Evolutionary conservation across 2,329 filamentous ascomycete species (phyloP).

Genomic region (Chrysoporthe cubensis): DNA sequence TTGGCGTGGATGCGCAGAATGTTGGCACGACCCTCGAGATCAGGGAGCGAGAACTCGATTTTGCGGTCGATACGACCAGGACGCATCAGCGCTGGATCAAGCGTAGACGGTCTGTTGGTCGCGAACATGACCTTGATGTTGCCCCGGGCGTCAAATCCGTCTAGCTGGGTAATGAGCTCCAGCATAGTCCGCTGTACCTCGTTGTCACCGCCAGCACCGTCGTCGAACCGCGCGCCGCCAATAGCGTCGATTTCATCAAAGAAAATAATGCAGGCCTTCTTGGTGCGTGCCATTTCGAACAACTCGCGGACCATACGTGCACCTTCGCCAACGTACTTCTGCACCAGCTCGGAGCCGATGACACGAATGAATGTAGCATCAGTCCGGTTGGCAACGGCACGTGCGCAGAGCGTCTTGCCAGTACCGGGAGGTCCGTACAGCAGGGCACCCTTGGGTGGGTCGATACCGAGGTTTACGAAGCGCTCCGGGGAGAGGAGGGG

Average conservation of each 20-base stretch:
- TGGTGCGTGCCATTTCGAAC: constrained; percentile 98
- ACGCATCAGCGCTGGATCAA: constrained; percentile 96
- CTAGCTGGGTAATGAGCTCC: constrained; percentile 94
- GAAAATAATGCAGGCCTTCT: constrained; percentile 99
- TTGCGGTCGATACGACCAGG: constrained; percentile 97
- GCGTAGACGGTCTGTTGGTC: constrained; percentile 92
- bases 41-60: constrained; percentile 97
- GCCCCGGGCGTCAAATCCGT: constrained; percentile 93
- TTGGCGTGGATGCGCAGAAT: constrained; percentile 98
- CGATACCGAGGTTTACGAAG: constrained; percentile 98
- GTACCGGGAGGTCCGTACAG: constrained; percentile 97
- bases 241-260: constrained; percentile 98
- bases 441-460: constrained; percentile 95
- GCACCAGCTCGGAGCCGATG: constrained; percentile 95
- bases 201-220: constrained; percentile 95
- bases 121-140: constrained; percentile 99
- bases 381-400: constrained; percentile 96
- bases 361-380: constrained; percentile 99
- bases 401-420: constrained; percentile 97
- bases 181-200: constrained; percentile 98
- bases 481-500: constrained; percentile 93
- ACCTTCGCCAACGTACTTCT: constrained; percentile 98
- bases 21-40: constrained; percentile 95
- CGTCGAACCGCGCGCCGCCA: constrained; percentile 93
- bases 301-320: constrained; percentile 98